Evolutionary conservation across 176 grass and related monocot genomes (phyloP), one percentile per base, ranked within the genome.

Genomic region (Themeda triandra): DNA sequence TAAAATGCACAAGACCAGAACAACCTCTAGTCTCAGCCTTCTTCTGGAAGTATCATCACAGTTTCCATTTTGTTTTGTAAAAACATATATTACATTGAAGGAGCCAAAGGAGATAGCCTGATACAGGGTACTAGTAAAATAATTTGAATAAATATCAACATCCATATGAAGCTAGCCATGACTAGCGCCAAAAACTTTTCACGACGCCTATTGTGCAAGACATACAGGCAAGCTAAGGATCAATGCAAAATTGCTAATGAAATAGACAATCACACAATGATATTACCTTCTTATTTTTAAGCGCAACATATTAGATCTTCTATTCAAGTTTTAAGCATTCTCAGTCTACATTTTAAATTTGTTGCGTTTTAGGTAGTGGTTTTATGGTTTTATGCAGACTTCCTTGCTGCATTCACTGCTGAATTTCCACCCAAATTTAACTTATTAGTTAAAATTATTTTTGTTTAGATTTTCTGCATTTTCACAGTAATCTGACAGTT

Each of bases 41-140:
- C 24, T 79, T 77, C 28, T 81, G 12, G 32, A 48, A 64, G 9
- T 49, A 87, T 77, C 48, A 56, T 39, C 60, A 63, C 66, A 76
- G 54, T 75, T 56, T 65, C 1, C 10, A 68, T 21, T 40, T 75
- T 39, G 30, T 30, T 80, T 27, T 77, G 19, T 62, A 51, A 49
- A 80, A 81, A 6, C 3, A 3, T 4, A 69, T 19, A 71, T 44
- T 6, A 1, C 54, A 82, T 66, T 39, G 39, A 30, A 48, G 54
- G 54, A 35, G 33, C 32, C 32, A 33, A 33, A n/a, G 32, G 32
- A 59, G 54, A 54, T 71, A 65, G 30, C 25, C 29, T 82, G 44
- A 33, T 58, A 58, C 54, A 58, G 8, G 54, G 54, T 59, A 24
- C 54, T 59, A 59, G 54, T 59, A 24, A n/a, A 59, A 10, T 59